phyloP scores from a whole-genome alignment of 1,284 basidiomycete species.

The Boletus semigastroideus region DNA sequence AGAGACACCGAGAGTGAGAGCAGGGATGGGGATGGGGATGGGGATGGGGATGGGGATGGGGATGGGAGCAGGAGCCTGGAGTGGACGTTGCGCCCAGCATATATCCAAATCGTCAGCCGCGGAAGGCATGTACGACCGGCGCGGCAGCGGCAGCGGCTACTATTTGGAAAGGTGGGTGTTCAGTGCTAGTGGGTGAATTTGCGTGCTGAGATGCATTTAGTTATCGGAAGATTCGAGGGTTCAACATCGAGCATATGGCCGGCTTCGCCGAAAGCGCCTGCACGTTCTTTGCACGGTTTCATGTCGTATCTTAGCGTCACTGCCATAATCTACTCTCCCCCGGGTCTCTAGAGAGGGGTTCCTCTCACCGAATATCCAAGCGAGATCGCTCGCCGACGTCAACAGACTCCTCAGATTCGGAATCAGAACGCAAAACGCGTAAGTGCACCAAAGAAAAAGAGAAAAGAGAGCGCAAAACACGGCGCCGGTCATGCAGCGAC shows the following conservation, averaged over 20 bases:
- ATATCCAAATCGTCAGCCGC: constrained; percentile 36
- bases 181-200: neutral
- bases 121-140: constrained; percentile 22
- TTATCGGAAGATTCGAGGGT: constrained; percentile 72
- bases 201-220: constrained; percentile 3
- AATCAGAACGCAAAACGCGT: constrained; percentile 66
- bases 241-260: constrained; percentile 80
- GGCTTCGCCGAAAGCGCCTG: constrained; percentile 71
- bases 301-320: neutral
- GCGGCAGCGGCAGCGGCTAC: constrained; percentile 32
- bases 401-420: constrained; percentile 56
- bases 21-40: no score
- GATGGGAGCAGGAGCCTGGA: constrained; percentile 8
- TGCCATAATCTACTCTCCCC: constrained; percentile 2
- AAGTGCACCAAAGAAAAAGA: constrained; percentile 56
- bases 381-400: constrained; percentile 51
- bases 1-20: constrained; percentile 10
- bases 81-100: constrained; percentile 37
- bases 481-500: constrained; percentile 34
- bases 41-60: constrained; percentile 18
- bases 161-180: constrained; percentile 40
- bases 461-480: constrained; percentile 38
- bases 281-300: constrained; percentile 54
- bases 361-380: constrained; percentile 60
- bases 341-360: constrained; percentile 55